Evolutionary conservation across 2,329 filamentous ascomycete species (phyloP), one percentile per base, ranked within the genome.

Genomic region (Neofusicoccum umdonicola): DNA sequence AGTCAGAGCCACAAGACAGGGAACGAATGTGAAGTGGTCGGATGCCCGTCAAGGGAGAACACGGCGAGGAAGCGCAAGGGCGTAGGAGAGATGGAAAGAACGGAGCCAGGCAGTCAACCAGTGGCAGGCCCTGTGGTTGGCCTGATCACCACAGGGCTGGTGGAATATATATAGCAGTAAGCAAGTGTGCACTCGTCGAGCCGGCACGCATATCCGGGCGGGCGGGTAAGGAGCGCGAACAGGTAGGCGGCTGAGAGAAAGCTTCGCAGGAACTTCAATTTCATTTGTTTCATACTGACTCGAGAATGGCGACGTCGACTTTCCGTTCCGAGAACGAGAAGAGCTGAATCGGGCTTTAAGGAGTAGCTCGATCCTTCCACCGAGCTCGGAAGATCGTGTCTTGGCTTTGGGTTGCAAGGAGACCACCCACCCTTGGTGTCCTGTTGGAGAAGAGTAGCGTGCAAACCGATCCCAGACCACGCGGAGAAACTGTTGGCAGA

Each of bases 251-350:
- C 48, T 13, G 48, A 51, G 27, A 17, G 9, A 27, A 56, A 1
- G 17, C 5, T 41, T 54, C n/a, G 48, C 35, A 56, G 35, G 2
- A 41, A 42, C 4, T 34, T 27, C 17, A 56, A 41, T 56, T n/a
- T 41, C 8, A 56, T 56, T 56, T 39, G 51, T 56, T 56, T 27
- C 35, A 41, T 15, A 42, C 51, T 56, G 51, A 56, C 51, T 56
- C 51, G 35, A 27, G 22, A 12, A n/a, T 15, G 8, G n/a, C 11
- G 11, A 27, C 19, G 13, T 6, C 22, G 7, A 35, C 27, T 51
- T 51, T n/a, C 48, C 27, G 6, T 34, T 51, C 8, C 27, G 5
- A 35, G 13, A 35, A 2, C 8, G 13, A 17, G 5, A 22, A 51
- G 22, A n/a, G 48, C 48, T n/a, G 48, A 51, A 35, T 17, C 9